Base-by-base conservation (phyloP, 441 rosid species). In the Omphalea diandra region DNA sequence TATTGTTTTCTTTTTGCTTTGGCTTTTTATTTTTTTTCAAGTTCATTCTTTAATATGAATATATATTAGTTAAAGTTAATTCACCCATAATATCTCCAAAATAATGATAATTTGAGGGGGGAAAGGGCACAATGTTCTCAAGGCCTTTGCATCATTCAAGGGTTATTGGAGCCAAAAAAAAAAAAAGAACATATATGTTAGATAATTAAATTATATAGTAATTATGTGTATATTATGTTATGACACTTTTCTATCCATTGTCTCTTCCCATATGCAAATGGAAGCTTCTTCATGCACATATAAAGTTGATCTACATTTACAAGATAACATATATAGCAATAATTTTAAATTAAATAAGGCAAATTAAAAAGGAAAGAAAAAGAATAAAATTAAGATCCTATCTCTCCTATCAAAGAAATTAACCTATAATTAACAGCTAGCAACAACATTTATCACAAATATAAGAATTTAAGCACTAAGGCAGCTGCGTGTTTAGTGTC, bases 291-390 rank as follows among this genome's bases (percentile, higher is more conserved):
- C 67, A 24, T 75, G 75, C 76, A 50, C 40, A 72, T 72, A 69
- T 73, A 49, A 70, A 76, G 55, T 73, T 75, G 75, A 74, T 71
- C 71, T 73, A 53, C 77, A 76, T 84, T 79, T 81, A 83, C 86
- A 80, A 59, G 78, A 77, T 43, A 71, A 46, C 66, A 68, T 65
- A 35, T 20, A 4, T 20, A 10, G 2, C 15, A 71, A 55, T 40
- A 55, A 59, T 46, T 57, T 64, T 3, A 71, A 24, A 18, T 40
- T 26, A 11, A 72, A 47, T 12, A 66, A 26, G 35, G 18, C 24
- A 64, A 67, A 14, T 50, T 53, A 40, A 35, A 47, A 54, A 1
- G 8, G 2, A 47, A 36, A 63, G 47, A 5, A 17, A 26, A 1
- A 61, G 36, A 66, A 65, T 32, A 32, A 55, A 52, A n/a, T n/a